Conservation (phyloP, 2,329 filamentous ascomycete genomes). For the Penicillium sp. region DNA sequence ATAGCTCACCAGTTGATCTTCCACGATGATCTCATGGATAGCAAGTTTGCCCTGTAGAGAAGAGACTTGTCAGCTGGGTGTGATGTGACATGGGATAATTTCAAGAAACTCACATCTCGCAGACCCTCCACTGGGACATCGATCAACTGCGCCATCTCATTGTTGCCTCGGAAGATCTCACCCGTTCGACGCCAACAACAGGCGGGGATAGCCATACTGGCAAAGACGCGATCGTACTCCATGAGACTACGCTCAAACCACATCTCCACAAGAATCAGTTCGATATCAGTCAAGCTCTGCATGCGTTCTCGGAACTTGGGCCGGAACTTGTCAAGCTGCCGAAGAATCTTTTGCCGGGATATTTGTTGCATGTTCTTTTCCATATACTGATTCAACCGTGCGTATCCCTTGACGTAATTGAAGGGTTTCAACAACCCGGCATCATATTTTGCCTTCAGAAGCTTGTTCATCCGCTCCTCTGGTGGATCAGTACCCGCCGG, state of each 20-base stretch:
- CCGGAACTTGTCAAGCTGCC: conserved; percentile 86
- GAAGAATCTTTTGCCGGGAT: conserved; percentile 85
- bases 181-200: conserved; percentile 96
- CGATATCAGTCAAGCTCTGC: conserved; percentile 85
- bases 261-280: conserved; percentile 94
- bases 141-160: conserved; percentile 97
- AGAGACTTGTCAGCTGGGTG: not conserved
- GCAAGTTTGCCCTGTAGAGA: conserved; percentile 75
- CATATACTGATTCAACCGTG: conserved; percentile 83
- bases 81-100: not conserved
- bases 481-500: conserved; percentile 81
- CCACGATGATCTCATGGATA: conserved; percentile 90
- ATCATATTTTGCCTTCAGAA: conserved; percentile 93
- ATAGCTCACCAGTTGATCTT: conserved; percentile 91
- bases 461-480: conserved; percentile 90
- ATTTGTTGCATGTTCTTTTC: conserved; percentile 77
- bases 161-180: conserved; percentile 95
- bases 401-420: conserved; percentile 97
- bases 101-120: conserved; percentile 67
- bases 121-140: conserved; percentile 86
- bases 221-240: conserved; percentile 98
- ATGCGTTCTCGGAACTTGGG: conserved; percentile 96
- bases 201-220: conserved; percentile 96
- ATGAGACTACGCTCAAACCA: conserved; percentile 96
- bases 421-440: conserved; percentile 92